A percentile compares a stretch with the other conserved stretches of the same genome.
Evolutionary conservation across 78 protist genomes (phyloP).

Genomic region (Polysphondylium violaceum): DNA sequence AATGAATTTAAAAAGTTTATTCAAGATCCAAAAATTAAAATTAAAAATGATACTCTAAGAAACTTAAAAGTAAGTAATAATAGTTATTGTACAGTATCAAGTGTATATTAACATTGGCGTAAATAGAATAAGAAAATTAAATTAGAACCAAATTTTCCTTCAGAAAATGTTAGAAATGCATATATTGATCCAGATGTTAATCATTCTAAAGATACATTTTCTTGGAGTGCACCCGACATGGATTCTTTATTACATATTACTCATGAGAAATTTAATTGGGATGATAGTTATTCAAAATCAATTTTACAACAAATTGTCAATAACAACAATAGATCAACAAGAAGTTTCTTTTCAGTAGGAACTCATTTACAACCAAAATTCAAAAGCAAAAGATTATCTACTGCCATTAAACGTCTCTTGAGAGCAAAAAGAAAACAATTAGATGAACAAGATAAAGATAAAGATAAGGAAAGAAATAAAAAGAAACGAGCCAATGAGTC

Average conservation of each 20-base stretch:
- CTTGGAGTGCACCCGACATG: constrained; percentile 34
- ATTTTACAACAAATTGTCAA: not conserved
- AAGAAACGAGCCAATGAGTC: too few species aligned
- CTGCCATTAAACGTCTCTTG: constrained; percentile 11
- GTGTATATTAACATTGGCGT: not conserved
- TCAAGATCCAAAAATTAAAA: not conserved
- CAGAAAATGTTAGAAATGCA: constrained; percentile 37
- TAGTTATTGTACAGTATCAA: not conserved
- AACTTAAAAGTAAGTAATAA: not conserved
- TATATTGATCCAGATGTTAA: constrained; percentile 48
- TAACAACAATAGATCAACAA: not conserved
- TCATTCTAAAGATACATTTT: constrained; percentile 12
- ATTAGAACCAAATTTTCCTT: constrained; percentile 41
- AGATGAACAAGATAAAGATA: not conserved
- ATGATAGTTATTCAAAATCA: not conserved
- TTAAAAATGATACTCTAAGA: not conserved
- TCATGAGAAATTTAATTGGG: constrained; percentile 61
- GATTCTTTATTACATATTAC: constrained; percentile 16
- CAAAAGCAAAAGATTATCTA: constrained; percentile 45
- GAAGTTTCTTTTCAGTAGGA: not conserved
- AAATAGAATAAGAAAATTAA: not conserved
- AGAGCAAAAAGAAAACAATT: not conserved
- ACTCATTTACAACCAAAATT: constrained; percentile 13
- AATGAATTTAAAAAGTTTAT: constrained; percentile 44
- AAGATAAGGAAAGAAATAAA: too few species aligned